Base-by-base conservation (phyloP, 2,329 filamentous ascomycete genomes). In the Arthrocladium fulminans region DNA sequence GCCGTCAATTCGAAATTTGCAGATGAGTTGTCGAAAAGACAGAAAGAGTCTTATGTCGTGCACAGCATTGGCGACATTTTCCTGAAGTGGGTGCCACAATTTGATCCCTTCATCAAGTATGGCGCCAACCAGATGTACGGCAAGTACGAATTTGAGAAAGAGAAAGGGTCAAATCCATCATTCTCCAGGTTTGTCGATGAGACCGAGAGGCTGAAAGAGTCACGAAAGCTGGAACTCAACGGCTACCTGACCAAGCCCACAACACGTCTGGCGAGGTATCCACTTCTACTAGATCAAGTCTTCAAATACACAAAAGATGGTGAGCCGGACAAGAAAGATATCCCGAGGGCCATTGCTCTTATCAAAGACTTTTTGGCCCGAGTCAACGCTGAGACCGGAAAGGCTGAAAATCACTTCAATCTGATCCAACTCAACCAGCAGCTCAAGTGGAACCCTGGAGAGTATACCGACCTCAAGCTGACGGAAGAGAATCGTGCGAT, bases 161-260 rank as follows among this genome's bases (percentile, higher is more conserved):
- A 98, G 69, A 87, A 92, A 59, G 83, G 85, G 13, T 78, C 81
- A 49, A 98, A 98, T 60, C 78, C 83, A 1, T 79, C 79, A 34
- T 98, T 98, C 65, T 74, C 84, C 45, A 87, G 85, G 60, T 96
- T 97, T 59, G 92, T 97, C 22, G 92, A 98, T 56, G 89, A 97
- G 65, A 94, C 94, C 4, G 92, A 98, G 67, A 78, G 92, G 50
- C 79, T 94, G 58, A 96, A 96, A 65, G 92, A 98, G 66, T 97
- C 90, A 4, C 80, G 92, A 55, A 98, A 98, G 68, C 75, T 98
- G 40, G 92, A 98, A 67, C 73, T 98, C 51, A 98, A 98, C 65
- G 92, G 92, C 58, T 98, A 98, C 63, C 74, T 98, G 45, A 98
- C 92, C 7, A 98, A 98, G 67, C 92, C 92, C 1, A 98, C 92